These are phyloP conservation scores for Yamagishiella unicocca DNA, from an alignment of 139 green algal genomes.

Conservation along the genomic window DNA sequence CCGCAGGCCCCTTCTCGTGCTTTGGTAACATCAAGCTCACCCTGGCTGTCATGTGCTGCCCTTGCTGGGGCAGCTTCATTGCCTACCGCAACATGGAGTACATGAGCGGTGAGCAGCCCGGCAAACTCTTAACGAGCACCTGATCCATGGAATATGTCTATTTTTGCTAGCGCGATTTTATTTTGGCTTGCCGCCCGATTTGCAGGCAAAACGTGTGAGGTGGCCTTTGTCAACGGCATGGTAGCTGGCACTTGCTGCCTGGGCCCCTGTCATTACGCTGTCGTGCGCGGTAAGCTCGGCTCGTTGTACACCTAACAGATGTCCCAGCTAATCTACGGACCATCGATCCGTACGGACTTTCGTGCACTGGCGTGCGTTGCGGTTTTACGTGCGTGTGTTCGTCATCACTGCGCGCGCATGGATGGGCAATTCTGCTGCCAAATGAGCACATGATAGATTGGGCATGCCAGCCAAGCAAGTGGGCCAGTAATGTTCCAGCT, in stretches of 20 bases:
- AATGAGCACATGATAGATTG: neutral
- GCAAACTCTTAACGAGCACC: neutral
- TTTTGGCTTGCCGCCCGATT: neutral
- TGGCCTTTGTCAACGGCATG: neutral
- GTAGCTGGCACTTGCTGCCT: neutral
- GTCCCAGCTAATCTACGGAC: no score
- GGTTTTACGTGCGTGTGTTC: no score
- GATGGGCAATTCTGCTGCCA: neutral
- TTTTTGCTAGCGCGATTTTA: neutral
- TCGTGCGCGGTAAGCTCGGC: conserved; percentile 1
- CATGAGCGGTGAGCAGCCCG: conserved; percentile 5
- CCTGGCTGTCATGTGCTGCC: conserved; percentile 14
- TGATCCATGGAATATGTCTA: neutral
- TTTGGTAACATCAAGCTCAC: neutral
- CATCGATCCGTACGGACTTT: neutral
- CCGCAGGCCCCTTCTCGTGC: conserved; percentile 3
- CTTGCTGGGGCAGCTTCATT: conserved; percentile 15
- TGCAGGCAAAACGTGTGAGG: conserved; percentile 33
- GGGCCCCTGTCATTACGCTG: conserved; percentile 12
- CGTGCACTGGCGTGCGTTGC: neutral
- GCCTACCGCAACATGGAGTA: conserved; percentile 29
- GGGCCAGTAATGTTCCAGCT: no score
- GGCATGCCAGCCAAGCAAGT: no score
- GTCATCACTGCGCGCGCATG: neutral
- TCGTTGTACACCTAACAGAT: neutral